Conservation (phyloP, 75 land plant genomes). For the Selaginella tamariscina region DNA sequence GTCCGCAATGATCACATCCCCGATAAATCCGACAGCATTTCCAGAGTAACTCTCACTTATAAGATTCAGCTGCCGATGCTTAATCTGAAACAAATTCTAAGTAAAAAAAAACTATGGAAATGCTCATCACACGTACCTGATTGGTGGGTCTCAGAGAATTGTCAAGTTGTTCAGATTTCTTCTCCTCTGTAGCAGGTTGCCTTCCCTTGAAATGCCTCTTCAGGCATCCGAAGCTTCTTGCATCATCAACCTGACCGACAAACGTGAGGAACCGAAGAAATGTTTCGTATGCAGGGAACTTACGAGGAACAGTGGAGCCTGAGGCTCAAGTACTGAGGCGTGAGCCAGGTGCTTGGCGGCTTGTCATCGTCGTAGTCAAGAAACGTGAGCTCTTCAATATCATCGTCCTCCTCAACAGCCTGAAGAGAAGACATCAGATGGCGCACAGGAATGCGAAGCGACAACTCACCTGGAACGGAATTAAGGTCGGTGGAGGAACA, state of each 20-base stretch:
- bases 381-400: background rate
- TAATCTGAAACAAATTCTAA: background rate
- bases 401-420: background rate
- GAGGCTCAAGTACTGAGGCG: background rate
- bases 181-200: background rate
- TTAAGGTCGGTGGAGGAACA: background rate
- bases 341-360: background rate
- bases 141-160: too few species aligned
- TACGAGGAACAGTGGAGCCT: background rate
- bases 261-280: too few species aligned
- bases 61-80: background rate
- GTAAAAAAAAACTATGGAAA: too few species aligned
- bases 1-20: background rate
- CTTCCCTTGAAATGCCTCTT: background rate
- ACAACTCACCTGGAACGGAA: background rate
- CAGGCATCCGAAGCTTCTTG: background rate
- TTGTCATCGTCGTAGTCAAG: background rate
- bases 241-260: conserved; percentile 1
- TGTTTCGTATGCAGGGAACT: too few species aligned
- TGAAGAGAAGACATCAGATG: background rate
- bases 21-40: background rate
- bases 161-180: too few species aligned
- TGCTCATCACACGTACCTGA: too few species aligned
- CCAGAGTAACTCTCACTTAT: background rate
- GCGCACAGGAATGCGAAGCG: background rate